A percentile compares a stretch with the other conserved stretches of the same genome.
Conservation (phyloP, 1,284 basidiomycete species). For the Moesziomyces sp. region DNA sequence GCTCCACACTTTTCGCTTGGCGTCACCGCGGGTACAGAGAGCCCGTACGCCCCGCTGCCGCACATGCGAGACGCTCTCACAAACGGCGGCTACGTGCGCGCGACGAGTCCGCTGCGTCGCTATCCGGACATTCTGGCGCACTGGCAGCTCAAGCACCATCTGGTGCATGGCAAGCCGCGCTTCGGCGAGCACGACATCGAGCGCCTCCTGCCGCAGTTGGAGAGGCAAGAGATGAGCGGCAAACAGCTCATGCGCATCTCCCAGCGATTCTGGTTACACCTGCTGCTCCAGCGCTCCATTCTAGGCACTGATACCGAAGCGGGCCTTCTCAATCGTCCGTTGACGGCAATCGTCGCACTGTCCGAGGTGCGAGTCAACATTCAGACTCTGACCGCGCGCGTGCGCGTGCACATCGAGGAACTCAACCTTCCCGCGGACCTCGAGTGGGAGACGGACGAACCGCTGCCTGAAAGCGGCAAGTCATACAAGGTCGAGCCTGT, state of each 20-base stretch:
- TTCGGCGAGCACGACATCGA: conserved; percentile 15
- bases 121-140: conserved; percentile 86
- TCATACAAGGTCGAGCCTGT: conserved; percentile 22
- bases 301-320: neutral
- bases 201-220: conserved; percentile 34
- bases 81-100: conserved; percentile 75
- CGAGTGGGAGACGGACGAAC: conserved; percentile 26
- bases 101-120: conserved; percentile 87
- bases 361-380: conserved; percentile 37
- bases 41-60: neutral
- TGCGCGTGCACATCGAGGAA: conserved; percentile 40
- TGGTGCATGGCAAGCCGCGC: conserved; percentile 65
- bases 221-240: conserved; percentile 43
- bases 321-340: conserved; percentile 8
- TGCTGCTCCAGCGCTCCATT: conserved; percentile 25
- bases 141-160: conserved; percentile 90
- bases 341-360: conserved; percentile 30
- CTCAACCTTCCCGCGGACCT: conserved; percentile 40
- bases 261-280: conserved; percentile 45
- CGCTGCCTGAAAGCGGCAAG: conserved; percentile 12
- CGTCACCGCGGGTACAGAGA: conserved; percentile 70
- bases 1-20: conserved; percentile 79
- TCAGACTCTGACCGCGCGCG: conserved; percentile 17
- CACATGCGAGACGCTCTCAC: conserved; percentile 21
- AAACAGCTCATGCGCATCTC: conserved; percentile 35